Evolutionary conservation across 2,329 filamentous ascomycete species (phyloP), one percentile per base, ranked within the genome.

Genomic region (Botrytis squamosa): DNA sequence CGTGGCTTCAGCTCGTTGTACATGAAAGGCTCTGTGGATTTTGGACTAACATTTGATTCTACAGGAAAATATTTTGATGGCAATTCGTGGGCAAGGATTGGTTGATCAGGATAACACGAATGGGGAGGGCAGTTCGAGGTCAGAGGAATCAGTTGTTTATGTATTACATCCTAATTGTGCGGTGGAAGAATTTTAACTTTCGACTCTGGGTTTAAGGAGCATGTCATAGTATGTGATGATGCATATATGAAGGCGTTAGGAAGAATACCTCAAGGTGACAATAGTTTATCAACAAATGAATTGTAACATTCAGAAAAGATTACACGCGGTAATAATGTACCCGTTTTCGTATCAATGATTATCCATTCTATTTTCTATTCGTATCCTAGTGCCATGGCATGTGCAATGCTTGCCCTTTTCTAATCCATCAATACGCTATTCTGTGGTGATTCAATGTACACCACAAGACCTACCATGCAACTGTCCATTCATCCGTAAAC

Each of bases 101-200:
- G 82, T 84, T 52, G 85, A 82, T 20, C 84, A 84, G 81, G 78
- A 84, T 57, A 29, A 40, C 14, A 52, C 29, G 16, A 62, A 70
- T 77, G 82, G 85, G 80, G 81, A 87, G 76, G 84, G 83, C 60
- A 81, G 82, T 65, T 84, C 86, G 36, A 82, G 84, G 25, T 75
- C 77, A 42, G 81, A 81, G 18, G 84, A 84, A 76, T 86, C 85
- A 79, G 85, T 92, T 7, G 88, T 96, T 70, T 99, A 98, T 81
- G 92, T 98, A 40, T 81, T 99, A 77, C 96, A 99, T 84, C 96
- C 96, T 74, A 98, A 98, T 84, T 97, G 93, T 81, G 93, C 93
- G 0, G 87, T 97, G 16, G 95, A 97, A 77, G 80, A 82, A 74
- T 78, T 79, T 71, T 80, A 52, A 52, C 16, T 12, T 66, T 71